Conservation (phyloP, 768 basidiomycete species). For the Gloeophyllum trabeum region DNA sequence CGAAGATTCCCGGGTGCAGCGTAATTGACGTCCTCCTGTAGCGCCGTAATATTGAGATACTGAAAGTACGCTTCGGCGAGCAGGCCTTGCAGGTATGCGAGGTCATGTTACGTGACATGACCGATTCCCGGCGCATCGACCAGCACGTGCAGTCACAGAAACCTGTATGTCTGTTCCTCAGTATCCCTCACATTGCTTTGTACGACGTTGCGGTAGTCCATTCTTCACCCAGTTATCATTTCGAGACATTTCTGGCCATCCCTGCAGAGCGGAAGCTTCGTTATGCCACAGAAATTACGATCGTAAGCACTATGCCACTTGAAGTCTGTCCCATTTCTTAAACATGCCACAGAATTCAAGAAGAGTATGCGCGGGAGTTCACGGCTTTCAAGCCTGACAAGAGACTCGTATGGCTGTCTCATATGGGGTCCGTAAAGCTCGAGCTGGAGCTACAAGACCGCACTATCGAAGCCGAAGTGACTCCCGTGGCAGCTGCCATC, state of each 20-base stretch:
- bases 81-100: slow-evolving; percentile 89
- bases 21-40: slow-evolving; percentile 17
- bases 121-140: slow-evolving; percentile 86
- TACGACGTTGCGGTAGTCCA: slow-evolving; percentile 29
- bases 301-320: slow-evolving; percentile 32
- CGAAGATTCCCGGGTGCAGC: background rate
- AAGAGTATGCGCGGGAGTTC: slow-evolving; percentile 68
- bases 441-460: slow-evolving; percentile 80
- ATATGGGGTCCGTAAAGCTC: slow-evolving; percentile 76
- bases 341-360: slow-evolving; percentile 43
- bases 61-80: slow-evolving; percentile 96
- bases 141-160: slow-evolving; percentile 74
- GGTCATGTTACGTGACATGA: slow-evolving; percentile 97
- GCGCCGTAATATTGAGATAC: slow-evolving; percentile 86
- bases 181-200: background rate
- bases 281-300: slow-evolving; percentile 81
- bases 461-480: slow-evolving; percentile 60
- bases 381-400: slow-evolving; percentile 88
- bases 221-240: slow-evolving; percentile 82
- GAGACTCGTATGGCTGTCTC: slow-evolving; percentile 78
- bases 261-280: slow-evolving; percentile 58
- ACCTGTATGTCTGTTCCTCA: slow-evolving; percentile 30
- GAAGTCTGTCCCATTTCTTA: background rate
- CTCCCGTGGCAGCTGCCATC: slow-evolving; percentile 84
- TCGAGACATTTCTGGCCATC: slow-evolving; percentile 95